Evolutionary conservation across 2,329 filamentous ascomycete species (phyloP).

Genomic region (Biscogniauxia mediterranea): DNA sequence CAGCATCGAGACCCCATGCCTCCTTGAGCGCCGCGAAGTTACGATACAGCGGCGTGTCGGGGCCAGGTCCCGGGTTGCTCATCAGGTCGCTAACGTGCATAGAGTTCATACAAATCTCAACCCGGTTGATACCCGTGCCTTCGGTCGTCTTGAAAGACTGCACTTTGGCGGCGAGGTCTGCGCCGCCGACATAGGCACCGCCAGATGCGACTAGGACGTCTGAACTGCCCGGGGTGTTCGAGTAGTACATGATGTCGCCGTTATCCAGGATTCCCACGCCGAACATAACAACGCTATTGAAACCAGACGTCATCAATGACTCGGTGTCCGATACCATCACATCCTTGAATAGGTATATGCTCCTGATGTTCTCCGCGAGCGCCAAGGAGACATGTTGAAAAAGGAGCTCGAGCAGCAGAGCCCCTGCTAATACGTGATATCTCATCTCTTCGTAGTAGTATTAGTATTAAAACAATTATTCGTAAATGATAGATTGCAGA

Average conservation of each 20-base stretch:
- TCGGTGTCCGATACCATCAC: constrained; percentile 44
- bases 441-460: constrained; percentile 10
- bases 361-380: constrained; percentile 25
- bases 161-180: constrained; percentile 47
- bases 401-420: constrained; percentile 18
- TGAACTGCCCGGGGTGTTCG: constrained; percentile 37
- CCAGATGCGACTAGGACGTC: constrained; percentile 37
- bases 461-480: too few species aligned
- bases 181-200: constrained; percentile 47
- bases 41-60: constrained; percentile 35
- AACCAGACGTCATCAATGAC: constrained; percentile 40
- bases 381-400: constrained; percentile 13
- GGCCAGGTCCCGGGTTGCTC: constrained; percentile 32
- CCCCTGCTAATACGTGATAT: constrained; percentile 9
- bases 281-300: constrained; percentile 44
- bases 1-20: constrained; percentile 44
- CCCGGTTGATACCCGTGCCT: constrained; percentile 34
- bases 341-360: constrained; percentile 43
- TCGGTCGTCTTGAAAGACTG: constrained; percentile 38
- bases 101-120: constrained; percentile 45
- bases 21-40: constrained; percentile 40
- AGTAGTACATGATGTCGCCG: constrained; percentile 47
- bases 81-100: constrained; percentile 41
- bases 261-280: constrained; percentile 41
- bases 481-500: too few species aligned